Conservation (phyloP, 129 eudicot species). For the Mikania micrantha region DNA sequence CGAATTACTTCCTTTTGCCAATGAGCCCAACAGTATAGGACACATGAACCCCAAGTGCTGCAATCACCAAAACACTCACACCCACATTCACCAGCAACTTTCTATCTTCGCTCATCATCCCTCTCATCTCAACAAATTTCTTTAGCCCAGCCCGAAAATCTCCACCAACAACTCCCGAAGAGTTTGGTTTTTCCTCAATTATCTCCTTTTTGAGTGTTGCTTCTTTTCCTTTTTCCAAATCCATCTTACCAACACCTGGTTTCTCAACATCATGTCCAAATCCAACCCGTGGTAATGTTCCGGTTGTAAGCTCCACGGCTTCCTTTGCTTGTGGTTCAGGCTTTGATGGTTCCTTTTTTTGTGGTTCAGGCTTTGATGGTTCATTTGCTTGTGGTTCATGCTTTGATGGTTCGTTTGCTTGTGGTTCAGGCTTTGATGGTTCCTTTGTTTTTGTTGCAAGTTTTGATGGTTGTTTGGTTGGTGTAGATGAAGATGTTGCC, state of each 20-base stretch:
- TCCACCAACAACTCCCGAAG: neutral
- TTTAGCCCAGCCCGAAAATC: neutral
- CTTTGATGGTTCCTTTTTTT: slow-evolving; percentile 7
- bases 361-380: no score
- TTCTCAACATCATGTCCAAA: slow-evolving; percentile 7
- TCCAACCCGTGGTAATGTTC: slow-evolving; percentile 10
- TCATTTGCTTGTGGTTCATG: no score
- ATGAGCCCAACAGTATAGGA: slow-evolving; percentile 41
- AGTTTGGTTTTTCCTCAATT: neutral
- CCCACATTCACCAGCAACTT: slow-evolving; percentile 67
- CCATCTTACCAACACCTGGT: neutral
- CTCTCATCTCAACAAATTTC: slow-evolving; percentile 22
- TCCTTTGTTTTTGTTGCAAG: slow-evolving; percentile 8
- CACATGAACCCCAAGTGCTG: slow-evolving; percentile 62
- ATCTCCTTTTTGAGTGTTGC: neutral
- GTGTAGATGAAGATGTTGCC: neutral
- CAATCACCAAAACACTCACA: slow-evolving; percentile 58
- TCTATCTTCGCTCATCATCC: slow-evolving; percentile 46
- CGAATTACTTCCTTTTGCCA: slow-evolving; percentile 17
- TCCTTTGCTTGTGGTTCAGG: neutral
- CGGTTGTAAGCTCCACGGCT: neutral
- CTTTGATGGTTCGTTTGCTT: no score
- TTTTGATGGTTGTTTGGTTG: slow-evolving; percentile 9
- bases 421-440: no score
- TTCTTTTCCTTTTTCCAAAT: slow-evolving; percentile 14